Base-by-base conservation (phyloP, 2,329 filamentous ascomycete genomes). In the Hymenoscyphus albidus region DNA sequence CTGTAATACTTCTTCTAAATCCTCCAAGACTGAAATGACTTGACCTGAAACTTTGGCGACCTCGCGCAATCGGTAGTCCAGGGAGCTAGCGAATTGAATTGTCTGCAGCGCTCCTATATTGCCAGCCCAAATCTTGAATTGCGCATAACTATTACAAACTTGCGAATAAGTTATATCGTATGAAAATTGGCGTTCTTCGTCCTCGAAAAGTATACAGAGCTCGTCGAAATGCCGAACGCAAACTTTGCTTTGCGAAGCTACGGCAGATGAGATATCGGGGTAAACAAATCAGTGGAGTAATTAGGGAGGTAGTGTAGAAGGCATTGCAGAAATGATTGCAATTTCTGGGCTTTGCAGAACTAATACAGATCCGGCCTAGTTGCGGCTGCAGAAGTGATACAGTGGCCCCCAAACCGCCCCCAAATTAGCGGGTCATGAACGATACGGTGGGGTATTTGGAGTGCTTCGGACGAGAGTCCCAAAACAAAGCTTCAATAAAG, bases 101-200 rank as follows among this genome's bases (percentile, higher is more conserved):
- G 55, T 12, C 44, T 68, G 67, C 60, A 66, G 54, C 18, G 67
- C 68, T 32, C 61, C 68, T 56, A 70, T 69, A 38, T 65, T 69
- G 3, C 55, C 64, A 55, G 62, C 67, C 68, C 68, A 70, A 18
- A 66, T 66, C 57, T 59, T 63, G 59, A 66, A 70, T 44, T 57
- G 51, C 31, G 56, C 65, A 40, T 58, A 35, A 12, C 10, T 38
- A 39, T 68, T 65, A 56, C 35, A 27, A 6, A 32, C 44, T 58
- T 68, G 39, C 31, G 51, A n/a, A 14, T 51, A 18, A 18, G 59
- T 39, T 32, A 63, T 18, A 38, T 48, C 54, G 12, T 40, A 14
- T 27, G 6, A 39, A 31, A 51, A 51, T 7, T 51, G 44, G 22
- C n/a, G 44, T 51, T 51, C 44, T 18, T 51, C 44, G 10, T 51